phyloP scores from a whole-genome alignment of 2,329 filamentous ascomycete genomes.

The Zasmidium cellare region DNA sequence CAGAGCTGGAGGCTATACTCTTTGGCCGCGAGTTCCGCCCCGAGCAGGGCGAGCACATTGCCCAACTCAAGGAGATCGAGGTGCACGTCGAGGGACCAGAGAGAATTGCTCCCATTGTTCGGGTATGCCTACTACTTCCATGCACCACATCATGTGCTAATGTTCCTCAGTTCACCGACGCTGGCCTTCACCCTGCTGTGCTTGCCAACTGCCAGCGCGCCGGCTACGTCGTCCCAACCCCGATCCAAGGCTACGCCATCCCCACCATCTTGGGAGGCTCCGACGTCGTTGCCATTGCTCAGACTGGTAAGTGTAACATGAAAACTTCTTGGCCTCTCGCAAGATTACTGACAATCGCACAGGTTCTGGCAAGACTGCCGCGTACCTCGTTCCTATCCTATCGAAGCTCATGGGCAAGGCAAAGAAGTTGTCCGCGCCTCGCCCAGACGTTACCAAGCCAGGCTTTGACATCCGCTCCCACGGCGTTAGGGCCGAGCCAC shows the following conservation, averaged over 20 bases:
- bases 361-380: conserved; percentile 97
- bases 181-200: conserved; percentile 83
- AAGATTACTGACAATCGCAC: conserved; percentile 8
- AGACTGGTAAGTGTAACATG: conserved; percentile 69
- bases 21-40: conserved; percentile 61
- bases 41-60: conserved; percentile 64
- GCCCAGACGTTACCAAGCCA: conserved; percentile 56
- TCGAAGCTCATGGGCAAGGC: conserved; percentile 95
- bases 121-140: conserved; percentile 42
- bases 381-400: conserved; percentile 84
- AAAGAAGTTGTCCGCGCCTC: conserved; percentile 77
- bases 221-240: conserved; percentile 72
- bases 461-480: conserved; percentile 54
- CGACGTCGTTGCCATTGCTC: conserved; percentile 85
- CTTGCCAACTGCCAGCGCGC: conserved; percentile 72
- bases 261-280: conserved; percentile 74
- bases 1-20: conserved; percentile 71
- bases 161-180: conserved; percentile 63
- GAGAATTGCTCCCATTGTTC: conserved; percentile 49
- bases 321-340: neutral
- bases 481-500: conserved; percentile 73
- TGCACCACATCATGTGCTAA: conserved; percentile 11
- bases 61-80: conserved; percentile 53
- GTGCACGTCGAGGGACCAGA: conserved; percentile 53
- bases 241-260: conserved; percentile 83